A percentile compares a stretch with the other conserved stretches of the same genome.
These are phyloP conservation scores for Oenanthe sinensis DNA, from an alignment of 129 eudicot species.

Conservation along the genomic window DNA sequence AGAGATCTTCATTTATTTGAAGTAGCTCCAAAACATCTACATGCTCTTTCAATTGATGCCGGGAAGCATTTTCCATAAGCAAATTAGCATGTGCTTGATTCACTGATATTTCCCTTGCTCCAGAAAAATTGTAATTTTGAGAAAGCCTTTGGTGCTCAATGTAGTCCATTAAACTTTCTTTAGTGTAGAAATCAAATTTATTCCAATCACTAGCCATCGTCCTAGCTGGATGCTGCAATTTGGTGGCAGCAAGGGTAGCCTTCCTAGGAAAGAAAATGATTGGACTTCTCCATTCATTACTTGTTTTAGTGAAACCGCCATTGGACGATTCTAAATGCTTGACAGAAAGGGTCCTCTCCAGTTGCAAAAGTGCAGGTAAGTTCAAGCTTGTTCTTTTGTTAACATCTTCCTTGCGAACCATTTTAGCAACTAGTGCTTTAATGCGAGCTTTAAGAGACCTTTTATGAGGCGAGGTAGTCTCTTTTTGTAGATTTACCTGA, in stretches of 20 bases:
- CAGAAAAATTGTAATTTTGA: not conserved
- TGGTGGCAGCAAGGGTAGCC: constrained; percentile 3
- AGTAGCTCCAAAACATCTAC: constrained; percentile 42
- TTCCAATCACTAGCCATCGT: constrained; percentile 1
- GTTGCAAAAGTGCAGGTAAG: constrained; percentile 21
- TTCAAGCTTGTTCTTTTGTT: constrained; percentile 20
- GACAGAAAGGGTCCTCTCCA: constrained; percentile 50
- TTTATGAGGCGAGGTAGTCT: constrained; percentile 26
- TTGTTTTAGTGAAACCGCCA: constrained; percentile 3
- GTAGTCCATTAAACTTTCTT: constrained; percentile 1
- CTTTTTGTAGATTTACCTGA: constrained; percentile 34
- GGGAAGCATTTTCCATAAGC: constrained; percentile 12
- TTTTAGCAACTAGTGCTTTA: constrained; percentile 40
- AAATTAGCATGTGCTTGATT: constrained; percentile 8
- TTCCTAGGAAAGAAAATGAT: constrained; percentile 32
- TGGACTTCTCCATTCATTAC: constrained; percentile 37
- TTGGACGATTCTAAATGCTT: constrained; percentile 47
- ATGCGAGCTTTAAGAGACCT: constrained; percentile 53
- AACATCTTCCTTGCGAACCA: constrained; percentile 13
- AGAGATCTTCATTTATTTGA: constrained; percentile 42
- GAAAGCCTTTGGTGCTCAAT: not conserved
- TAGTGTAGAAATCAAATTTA: constrained; percentile 6
- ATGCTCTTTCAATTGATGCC: constrained; percentile 17
- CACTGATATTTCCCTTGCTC: constrained; percentile 7
- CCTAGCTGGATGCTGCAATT: constrained; percentile 9